Evolutionary conservation across 805 yeast species (phyloP), one percentile per base, ranked within the genome.

Genomic region (Yarrowia deformans): DNA sequence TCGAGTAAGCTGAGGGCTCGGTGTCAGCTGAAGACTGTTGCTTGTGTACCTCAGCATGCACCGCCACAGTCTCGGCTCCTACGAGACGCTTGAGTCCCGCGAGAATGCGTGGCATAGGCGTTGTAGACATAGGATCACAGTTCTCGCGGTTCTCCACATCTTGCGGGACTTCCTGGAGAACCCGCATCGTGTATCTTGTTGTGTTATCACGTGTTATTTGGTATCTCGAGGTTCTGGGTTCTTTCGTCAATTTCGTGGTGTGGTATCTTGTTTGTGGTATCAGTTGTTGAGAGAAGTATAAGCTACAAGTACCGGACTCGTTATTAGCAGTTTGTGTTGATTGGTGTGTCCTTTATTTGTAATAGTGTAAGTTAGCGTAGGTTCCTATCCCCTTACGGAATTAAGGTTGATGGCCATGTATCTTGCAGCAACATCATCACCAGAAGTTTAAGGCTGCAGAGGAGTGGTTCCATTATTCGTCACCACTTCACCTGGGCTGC

Each of bases 381-480:
- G 13, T 19, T 23, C 6, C 3, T 23, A 18, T 52, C 60, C 45
- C 5, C 32, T 19, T 54, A 13, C 0, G 45, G 46, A 56, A 56
- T 16, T 56, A 40, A 29, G 48, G 63, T 40, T 56, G 46, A 40
- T 56, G 63, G 63, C 48, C 63, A 40, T 56, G 48, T 56, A 56
- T 56, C 63, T 8, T 56, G 63, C 63, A 56, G 63, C 63, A 56
- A 56, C 48, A 56, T 56, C 63, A 40, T 42, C 46, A 42, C 29
- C 6, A 9, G 45, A 23, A 54, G 39, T 34, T 23, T 54, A 54
- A 54, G 60, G 60, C 60, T 54, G 60, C 45, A 54, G 58, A 9
- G 39, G 37, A 42, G 60, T 54, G 60, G 60, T 14, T 54, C 60
- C 39, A 54, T 54, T 35, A 46, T 56, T 40, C 34, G 46, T 39